Evolutionary conservation across 768 basidiomycete species (phyloP).

Genomic region (Crepidotus variabilis): DNA sequence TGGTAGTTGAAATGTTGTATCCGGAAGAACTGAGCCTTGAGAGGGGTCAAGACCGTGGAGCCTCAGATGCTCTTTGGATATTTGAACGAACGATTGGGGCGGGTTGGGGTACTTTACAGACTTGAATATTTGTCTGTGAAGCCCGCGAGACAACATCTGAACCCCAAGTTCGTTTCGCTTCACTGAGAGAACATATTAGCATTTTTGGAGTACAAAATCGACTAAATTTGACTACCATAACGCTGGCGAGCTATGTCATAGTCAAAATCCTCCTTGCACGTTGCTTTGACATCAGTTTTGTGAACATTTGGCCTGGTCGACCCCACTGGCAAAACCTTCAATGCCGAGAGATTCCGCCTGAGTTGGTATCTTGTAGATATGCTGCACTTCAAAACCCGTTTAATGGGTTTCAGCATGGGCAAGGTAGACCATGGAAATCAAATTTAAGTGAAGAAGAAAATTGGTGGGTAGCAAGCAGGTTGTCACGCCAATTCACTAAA

Average conservation of each 20-base stretch:
- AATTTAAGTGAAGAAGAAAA: background rate
- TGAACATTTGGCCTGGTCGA: background rate
- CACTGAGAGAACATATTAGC: constrained; percentile 27
- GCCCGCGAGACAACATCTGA: constrained; percentile 78
- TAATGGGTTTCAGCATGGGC: background rate
- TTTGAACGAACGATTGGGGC: constrained; percentile 57
- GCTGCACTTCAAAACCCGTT: background rate
- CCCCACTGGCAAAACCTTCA: background rate
- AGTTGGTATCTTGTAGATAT: background rate
- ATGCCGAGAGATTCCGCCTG: background rate
- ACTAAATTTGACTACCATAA: background rate
- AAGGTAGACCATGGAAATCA: background rate
- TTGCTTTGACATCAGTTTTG: background rate
- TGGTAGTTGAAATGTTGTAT: constrained; percentile 79
- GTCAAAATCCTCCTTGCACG: background rate
- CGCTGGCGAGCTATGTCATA: background rate
- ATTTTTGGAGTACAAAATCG: too few relatives aligned
- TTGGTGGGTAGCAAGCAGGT: background rate
- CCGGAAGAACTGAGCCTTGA: constrained; percentile 77
- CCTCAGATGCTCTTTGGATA: constrained; percentile 78
- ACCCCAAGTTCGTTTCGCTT: constrained; percentile 90
- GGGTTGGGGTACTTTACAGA: constrained; percentile 63
- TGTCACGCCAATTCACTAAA: background rate
- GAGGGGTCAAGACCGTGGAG: constrained; percentile 77
- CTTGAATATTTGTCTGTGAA: constrained; percentile 83